Conservation (phyloP, 495 filamentous ascomycete species). For the Hypoxylon subgilvum region DNA sequence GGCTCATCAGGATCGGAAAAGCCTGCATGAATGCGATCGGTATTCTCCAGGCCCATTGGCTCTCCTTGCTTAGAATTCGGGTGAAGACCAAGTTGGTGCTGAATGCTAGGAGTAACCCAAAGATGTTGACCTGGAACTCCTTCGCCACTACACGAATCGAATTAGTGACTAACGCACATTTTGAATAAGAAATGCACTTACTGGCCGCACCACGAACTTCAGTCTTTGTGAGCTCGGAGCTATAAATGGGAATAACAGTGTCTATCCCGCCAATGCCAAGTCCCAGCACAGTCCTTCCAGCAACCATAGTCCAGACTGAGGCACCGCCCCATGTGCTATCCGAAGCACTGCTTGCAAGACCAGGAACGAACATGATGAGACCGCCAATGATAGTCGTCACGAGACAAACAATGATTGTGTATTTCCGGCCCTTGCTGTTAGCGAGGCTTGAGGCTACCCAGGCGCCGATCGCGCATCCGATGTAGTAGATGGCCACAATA, state of each 20-base stretch:
- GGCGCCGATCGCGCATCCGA: slow-evolving; percentile 61
- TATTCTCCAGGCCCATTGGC: slow-evolving; percentile 59
- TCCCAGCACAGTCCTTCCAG: slow-evolving; percentile 61
- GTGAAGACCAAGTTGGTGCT: slow-evolving; percentile 51
- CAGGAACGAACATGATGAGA: slow-evolving; percentile 61
- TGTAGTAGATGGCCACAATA: slow-evolving; percentile 65
- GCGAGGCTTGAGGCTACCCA: slow-evolving; percentile 56
- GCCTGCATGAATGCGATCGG: slow-evolving; percentile 64
- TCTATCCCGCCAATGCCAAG: slow-evolving; percentile 65
- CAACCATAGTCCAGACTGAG: slow-evolving; percentile 56
- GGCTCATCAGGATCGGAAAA: slow-evolving; percentile 57
- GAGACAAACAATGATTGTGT: slow-evolving; percentile 56
- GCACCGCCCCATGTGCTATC: slow-evolving; percentile 40
- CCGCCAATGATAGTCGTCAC: slow-evolving; percentile 57
- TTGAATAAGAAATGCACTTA: slow-evolving; percentile 12
- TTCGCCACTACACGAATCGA: slow-evolving; percentile 47
- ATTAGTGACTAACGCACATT: too few relatives aligned
- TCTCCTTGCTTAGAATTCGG: slow-evolving; percentile 43
- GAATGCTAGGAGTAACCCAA: slow-evolving; percentile 63
- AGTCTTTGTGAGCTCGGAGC: slow-evolving; percentile 57
- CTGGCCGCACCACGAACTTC: slow-evolving; percentile 56
- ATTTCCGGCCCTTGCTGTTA: slow-evolving; percentile 57
- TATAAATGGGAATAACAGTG: slow-evolving; percentile 62
- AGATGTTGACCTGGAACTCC: slow-evolving; percentile 66
- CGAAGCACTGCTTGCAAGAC: slow-evolving; percentile 45